A percentile compares a stretch with the other conserved stretches of the same genome.
Conservation (phyloP, 2,329 filamentous ascomycete genomes). For the Sarocladium oryzae region DNA sequence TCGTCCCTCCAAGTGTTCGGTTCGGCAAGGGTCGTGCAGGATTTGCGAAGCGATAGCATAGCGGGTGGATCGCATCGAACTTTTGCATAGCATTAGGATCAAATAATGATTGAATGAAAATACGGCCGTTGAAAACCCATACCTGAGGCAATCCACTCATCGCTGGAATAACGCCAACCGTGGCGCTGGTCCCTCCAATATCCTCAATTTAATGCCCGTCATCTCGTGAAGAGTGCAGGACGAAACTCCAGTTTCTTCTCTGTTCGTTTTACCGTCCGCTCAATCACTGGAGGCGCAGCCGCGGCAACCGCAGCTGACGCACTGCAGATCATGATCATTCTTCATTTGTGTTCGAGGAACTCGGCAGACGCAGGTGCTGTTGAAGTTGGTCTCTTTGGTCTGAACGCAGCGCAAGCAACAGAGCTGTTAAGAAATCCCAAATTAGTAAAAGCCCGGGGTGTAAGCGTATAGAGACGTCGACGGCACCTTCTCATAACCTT, state of each 20-base stretch:
- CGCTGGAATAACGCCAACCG: neutral
- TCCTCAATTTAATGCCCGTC: neutral
- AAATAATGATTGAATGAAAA: conserved; percentile 8
- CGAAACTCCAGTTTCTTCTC: neutral
- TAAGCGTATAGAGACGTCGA: too few relatives aligned
- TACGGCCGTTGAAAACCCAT: conserved; percentile 7
- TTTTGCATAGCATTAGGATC: conserved; percentile 9
- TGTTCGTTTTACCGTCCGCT: conserved; percentile 10
- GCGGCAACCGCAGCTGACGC: conserved; percentile 89
- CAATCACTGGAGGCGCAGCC: conserved; percentile 84
- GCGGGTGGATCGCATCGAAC: neutral
- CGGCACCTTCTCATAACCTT: conserved; percentile 90
- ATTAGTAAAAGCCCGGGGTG: neutral
- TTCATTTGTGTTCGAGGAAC: conserved; percentile 87
- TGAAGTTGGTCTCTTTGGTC: conserved; percentile 99
- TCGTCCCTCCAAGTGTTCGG: conserved; percentile 60
- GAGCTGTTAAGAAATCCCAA: conserved; percentile 44
- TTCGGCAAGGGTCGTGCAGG: conserved; percentile 55
- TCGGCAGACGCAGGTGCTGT: conserved; percentile 92
- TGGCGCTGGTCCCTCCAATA: too few relatives aligned
- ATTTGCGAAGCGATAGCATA: conserved; percentile 40
- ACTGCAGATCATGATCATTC: conserved; percentile 84
- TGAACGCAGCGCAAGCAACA: conserved; percentile 96
- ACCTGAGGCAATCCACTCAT: neutral
- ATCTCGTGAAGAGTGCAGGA: neutral